phyloP scores from a whole-genome alignment of 2,329 filamentous ascomycete genomes.

The Beauveria australis region DNA sequence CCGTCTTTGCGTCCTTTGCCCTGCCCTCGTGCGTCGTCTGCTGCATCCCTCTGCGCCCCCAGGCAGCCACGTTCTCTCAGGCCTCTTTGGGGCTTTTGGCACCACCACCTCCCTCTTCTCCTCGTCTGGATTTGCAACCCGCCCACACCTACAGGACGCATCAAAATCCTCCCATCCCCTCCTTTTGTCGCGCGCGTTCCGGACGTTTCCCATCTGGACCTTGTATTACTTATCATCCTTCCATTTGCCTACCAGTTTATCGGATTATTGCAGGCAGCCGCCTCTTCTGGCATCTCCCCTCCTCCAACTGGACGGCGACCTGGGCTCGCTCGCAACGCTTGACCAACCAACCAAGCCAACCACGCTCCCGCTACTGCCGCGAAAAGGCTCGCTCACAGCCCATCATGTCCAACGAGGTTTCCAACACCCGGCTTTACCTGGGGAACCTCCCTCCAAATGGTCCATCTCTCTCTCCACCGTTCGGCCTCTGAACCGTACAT shows the following conservation, averaged over 20 bases:
- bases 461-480: conserved; percentile 34
- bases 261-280: background rate
- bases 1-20: background rate
- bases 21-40: background rate
- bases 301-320: background rate
- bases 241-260: conserved; percentile 6
- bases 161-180: conserved; percentile 10
- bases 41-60: background rate
- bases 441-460: conserved; percentile 95
- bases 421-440: conserved; percentile 89
- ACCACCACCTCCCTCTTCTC: background rate
- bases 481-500: background rate
- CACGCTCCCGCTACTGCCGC: background rate
- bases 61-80: background rate
- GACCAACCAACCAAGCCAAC: background rate
- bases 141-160: conserved; percentile 4
- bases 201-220: conserved; percentile 2
- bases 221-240: conserved; percentile 8
- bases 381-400: conserved; percentile 9
- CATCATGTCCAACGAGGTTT: conserved; percentile 73
- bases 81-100: background rate
- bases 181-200: conserved; percentile 11
- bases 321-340: background rate
- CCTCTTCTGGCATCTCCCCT: background rate
- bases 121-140: conserved; percentile 2